Base-by-base conservation (phyloP, 768 basidiomycete genomes). In the Imleria badia region DNA sequence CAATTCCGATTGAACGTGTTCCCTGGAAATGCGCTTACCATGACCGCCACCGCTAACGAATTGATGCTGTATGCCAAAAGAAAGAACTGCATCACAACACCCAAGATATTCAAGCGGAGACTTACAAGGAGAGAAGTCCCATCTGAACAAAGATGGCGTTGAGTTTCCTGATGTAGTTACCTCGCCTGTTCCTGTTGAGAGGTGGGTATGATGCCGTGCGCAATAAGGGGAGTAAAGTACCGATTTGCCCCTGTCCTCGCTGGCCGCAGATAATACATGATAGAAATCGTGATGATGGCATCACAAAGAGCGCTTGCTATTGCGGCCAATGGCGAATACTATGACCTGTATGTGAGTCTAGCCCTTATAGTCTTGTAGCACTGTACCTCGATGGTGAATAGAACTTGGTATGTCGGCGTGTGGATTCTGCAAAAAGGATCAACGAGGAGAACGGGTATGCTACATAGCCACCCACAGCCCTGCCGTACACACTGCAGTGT, bases 281-380 rank as follows among this genome's bases (percentile, higher is more conserved):
- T 38, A 12, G 59, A 57, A 13, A 5, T 3, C 2, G 62, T 66
- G 50, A 69, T 66, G 45, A 52, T 5, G 14, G 41, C 45, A 49
- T 66, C 64, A 26, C 66, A 68, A 19, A 56, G 2, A 19, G 66
- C 57, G n/a, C 62, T 58, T 11, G 60, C 42, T 19, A 67, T 2
- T 15, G 56, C 48, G 8, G 48, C 36, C 22, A 58, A 10, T 22
- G 57, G 44, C 33, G 31, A 7, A 38, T 26, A 55, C 66, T 67
- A 38, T 6, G 14, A 4, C 9, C 17, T 3, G 3, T 14, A 42
- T 10, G 22, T 46, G 15, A 51, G 33, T 17, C 22, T 22, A 43
- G 26, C 13, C 20, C 14, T 5, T 3, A 3, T 11, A 35, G n/a
- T 15, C 22, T 23, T 12, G 17, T 17, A 12, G 26, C 13, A 19